These are phyloP conservation scores for Entomortierella lignicola DNA, from an alignment of 192 early-diverging fungal species.

Conservation along the genomic window DNA sequence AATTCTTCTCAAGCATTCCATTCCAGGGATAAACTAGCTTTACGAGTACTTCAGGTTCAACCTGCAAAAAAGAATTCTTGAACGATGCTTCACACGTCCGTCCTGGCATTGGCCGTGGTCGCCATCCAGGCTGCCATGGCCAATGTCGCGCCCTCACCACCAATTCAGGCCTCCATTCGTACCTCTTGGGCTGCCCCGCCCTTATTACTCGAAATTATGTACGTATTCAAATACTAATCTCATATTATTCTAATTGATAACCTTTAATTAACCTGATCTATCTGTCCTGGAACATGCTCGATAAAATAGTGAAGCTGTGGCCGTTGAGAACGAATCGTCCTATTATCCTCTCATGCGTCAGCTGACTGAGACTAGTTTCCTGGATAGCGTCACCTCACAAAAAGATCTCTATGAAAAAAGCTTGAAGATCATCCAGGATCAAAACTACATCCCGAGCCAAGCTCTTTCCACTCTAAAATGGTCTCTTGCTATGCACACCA, in stretches of 20 bases:
- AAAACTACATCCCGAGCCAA: slow-evolving; percentile 54
- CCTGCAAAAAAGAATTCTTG: neutral
- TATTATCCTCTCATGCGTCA: slow-evolving; percentile 74
- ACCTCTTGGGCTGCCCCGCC: slow-evolving; percentile 77
- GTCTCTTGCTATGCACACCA: slow-evolving; percentile 72
- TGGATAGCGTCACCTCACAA: slow-evolving; percentile 37
- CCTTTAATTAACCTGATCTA: too few relatives aligned
- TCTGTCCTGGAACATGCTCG: too few relatives aligned
- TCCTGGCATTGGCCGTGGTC: slow-evolving; percentile 37
- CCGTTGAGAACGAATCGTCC: slow-evolving; percentile 69
- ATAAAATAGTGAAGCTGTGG: slow-evolving; percentile 73
- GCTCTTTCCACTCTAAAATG: slow-evolving; percentile 73
- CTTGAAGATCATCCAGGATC: slow-evolving; percentile 60
- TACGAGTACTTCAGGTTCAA: neutral
- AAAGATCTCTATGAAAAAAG: slow-evolving; percentile 62
- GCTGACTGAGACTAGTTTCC: slow-evolving; percentile 54
- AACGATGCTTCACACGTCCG: slow-evolving; percentile 37
- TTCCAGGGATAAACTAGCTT: neutral
- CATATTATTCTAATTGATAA: too few relatives aligned
- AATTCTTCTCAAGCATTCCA: neutral
- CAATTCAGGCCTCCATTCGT: slow-evolving; percentile 60
- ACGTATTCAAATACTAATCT: slow-evolving; percentile 16
- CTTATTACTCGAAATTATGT: slow-evolving; percentile 80
- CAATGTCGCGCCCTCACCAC: slow-evolving; percentile 51
- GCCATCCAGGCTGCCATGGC: slow-evolving; percentile 26